These are phyloP conservation scores for Mallotus nudiflorus DNA, from an alignment of 345 rosid species.

Conservation along the genomic window DNA sequence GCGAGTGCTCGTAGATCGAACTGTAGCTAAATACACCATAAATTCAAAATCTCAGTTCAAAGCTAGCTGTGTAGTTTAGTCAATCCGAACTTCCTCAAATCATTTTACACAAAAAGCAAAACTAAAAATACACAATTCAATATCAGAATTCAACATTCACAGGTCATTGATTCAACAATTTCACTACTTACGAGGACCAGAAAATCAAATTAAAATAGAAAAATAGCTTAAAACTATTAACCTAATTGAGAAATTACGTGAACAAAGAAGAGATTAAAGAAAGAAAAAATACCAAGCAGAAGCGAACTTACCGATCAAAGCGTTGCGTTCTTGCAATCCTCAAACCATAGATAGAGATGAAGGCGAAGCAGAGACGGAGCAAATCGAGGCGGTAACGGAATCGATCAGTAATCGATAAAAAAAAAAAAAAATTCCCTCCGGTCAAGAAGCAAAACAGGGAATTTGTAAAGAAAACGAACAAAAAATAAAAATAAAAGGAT, in stretches of 20 bases:
- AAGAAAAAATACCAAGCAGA: background rate
- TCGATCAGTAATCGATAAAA: background rate
- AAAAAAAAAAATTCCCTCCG: too few species aligned
- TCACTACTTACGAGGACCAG: background rate
- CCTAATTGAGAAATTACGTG: background rate
- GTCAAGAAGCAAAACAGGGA: too few species aligned
- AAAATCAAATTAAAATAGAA: background rate
- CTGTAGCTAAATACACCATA: background rate
- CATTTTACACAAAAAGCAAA: background rate
- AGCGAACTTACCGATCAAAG: conserved; percentile 19
- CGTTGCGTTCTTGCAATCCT: background rate
- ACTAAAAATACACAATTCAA: background rate
- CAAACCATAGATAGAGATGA: background rate
- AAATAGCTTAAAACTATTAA: background rate
- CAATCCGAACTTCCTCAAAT: background rate
- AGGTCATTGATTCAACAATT: background rate
- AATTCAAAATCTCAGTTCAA: conserved; percentile 13
- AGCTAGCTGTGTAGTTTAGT: conserved; percentile 4
- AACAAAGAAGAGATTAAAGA: background rate
- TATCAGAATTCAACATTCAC: conserved; percentile 6
- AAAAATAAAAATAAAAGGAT: too few species aligned
- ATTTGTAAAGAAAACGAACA: too few species aligned
- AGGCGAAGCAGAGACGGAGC: too few species aligned
- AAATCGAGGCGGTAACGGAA: background rate
- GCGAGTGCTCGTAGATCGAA: background rate